Conservation (phyloP, 176 grass and related monocot species). For the Hyparrhenia diplandra region DNA sequence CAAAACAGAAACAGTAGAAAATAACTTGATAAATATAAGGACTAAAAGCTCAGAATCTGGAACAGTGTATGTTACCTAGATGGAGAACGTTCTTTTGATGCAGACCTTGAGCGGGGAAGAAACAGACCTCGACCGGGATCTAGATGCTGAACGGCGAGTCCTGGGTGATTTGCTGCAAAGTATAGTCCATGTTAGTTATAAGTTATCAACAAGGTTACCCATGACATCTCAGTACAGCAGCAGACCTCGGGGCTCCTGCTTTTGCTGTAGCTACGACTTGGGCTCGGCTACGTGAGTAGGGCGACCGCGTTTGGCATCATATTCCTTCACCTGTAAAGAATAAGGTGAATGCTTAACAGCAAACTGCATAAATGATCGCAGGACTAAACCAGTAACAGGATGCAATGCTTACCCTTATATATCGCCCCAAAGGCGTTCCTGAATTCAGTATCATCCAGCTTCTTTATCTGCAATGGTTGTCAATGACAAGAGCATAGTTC, state of each 20-base stretch:
- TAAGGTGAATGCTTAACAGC: neutral
- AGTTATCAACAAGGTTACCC: neutral
- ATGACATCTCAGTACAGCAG: neutral
- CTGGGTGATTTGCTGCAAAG: conserved; percentile 59
- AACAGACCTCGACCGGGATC: conserved; percentile 58
- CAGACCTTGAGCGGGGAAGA: conserved; percentile 55
- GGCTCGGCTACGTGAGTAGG: conserved; percentile 61
- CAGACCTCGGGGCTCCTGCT: conserved; percentile 61
- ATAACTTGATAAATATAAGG: neutral
- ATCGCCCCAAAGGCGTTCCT: conserved; percentile 87
- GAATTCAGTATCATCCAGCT: conserved; percentile 95
- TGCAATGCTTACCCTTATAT: conserved; percentile 74
- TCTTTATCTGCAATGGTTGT: conserved; percentile 66
- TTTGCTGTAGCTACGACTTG: conserved; percentile 48
- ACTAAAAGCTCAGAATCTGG: neutral
- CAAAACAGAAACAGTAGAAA: neutral
- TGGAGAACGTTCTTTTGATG: conserved; percentile 41
- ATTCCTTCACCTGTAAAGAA: conserved; percentile 71
- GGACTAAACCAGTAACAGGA: neutral
- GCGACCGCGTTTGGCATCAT: conserved; percentile 47
- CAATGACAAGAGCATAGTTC: conserved; percentile 12
- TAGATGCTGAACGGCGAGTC: conserved; percentile 38
- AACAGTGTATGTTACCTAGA: conserved; percentile 40
- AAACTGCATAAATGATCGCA: neutral
- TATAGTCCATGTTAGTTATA: neutral